Evolutionary conservation across 1,284 basidiomycete genomes (phyloP), one percentile per base, ranked within the genome.

Genomic region (Afroboletus lepidellus): DNA sequence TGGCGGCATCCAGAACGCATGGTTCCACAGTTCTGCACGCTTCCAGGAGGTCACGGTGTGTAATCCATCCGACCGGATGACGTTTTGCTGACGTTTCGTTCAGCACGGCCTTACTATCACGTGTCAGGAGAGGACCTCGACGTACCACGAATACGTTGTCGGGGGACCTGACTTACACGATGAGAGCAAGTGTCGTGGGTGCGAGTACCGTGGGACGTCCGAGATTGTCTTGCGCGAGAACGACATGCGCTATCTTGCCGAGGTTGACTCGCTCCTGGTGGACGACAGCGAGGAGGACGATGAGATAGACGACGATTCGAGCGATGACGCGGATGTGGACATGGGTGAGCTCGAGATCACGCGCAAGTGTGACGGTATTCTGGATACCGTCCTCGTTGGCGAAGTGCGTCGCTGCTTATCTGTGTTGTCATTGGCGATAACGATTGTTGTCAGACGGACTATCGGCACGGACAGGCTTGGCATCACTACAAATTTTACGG

Each of bases 301-400:
- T 3, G 65, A 20, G 11, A 63, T 69, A 51, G 69, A 69, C n/a
- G 58, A 59, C 21, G 57, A 58, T 30, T 42, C 60, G 24, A 55
- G 25, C 8, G 55, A 52, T 24, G 42, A 53, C 29, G 38, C 37
- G 0, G 63, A 60, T 20, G 57, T 61, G n/a, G 69, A 73, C 18
- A 56, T 62, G 71, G 29, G 30, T 2, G 63, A 72, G 39, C 60
- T 70, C 20, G 57, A 56, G 30, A 61, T 69, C 56, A 59, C 60
- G 11, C 57, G 60, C 18, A 64, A 57, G 44, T 85, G 84, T 53
- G 64, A 71, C 30, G 83, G 83, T 1, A 74, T 82, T 9, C 69
- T 70, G 41, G 85, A 87, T 55, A 77, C 82, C 41, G 71, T 84
- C 37, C 66, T 87, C 58, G 79, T 78, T 3, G 84, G 85, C 51